A percentile compares a stretch with the other conserved stretches of the same genome.
Evolutionary conservation across 2,329 filamentous ascomycete genomes (phyloP).

Genomic region (Ceratocystis alfenasii): DNA sequence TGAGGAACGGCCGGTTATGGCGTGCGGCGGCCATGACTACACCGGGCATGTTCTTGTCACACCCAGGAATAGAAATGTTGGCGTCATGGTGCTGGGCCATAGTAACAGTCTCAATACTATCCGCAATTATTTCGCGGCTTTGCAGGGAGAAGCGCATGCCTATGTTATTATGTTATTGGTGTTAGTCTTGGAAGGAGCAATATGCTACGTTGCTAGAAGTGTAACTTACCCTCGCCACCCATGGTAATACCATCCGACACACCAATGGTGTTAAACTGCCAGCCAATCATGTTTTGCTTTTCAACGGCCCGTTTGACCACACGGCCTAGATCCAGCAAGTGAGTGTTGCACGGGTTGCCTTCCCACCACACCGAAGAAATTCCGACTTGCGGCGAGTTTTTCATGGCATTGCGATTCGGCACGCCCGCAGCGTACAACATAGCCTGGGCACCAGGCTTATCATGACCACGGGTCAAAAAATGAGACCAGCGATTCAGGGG

Average conservation of each 20-base stretch:
- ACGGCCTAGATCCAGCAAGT: constrained; percentile 60
- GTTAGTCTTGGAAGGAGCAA: neutral
- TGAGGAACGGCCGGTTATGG: constrained; percentile 82
- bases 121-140: constrained; percentile 81
- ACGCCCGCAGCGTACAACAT: constrained; percentile 94
- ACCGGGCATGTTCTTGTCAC: constrained; percentile 97
- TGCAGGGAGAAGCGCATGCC: constrained; percentile 92
- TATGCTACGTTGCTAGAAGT: neutral
- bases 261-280: constrained; percentile 88
- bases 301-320: constrained; percentile 72
- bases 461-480: constrained; percentile 69
- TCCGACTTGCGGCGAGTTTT: constrained; percentile 79
- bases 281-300: constrained; percentile 77
- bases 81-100: constrained; percentile 88
- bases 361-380: constrained; percentile 95
- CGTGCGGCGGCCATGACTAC: constrained; percentile 81
- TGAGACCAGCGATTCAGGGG: constrained; percentile 76
- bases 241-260: constrained; percentile 89
- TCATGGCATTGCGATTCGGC: constrained; percentile 71
- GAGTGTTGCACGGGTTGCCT: constrained; percentile 70
- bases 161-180: constrained; percentile 28
- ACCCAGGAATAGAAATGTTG: constrained; percentile 84
- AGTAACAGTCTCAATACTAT: constrained; percentile 87
- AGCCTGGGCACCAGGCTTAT: constrained; percentile 86
- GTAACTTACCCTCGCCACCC: constrained; percentile 65